phyloP scores from a whole-genome alignment of 352 stramenopile species.

The Aphanomyces stellatus region DNA sequence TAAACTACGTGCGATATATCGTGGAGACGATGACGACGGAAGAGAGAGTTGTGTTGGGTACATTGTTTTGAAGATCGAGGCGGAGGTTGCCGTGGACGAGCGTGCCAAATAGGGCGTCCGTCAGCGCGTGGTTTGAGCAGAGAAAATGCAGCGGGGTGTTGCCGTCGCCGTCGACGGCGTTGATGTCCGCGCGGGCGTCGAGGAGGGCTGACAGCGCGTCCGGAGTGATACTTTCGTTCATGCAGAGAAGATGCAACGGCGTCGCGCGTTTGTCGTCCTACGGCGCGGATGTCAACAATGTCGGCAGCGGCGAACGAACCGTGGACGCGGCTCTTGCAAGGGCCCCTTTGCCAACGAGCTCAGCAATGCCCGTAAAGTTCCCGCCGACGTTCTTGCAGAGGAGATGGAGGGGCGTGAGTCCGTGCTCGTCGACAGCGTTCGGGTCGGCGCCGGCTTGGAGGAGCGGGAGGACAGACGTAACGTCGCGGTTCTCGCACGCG shows the following conservation, averaged over 20 bases:
- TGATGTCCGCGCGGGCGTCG: constrained; percentile 30
- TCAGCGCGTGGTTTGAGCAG: constrained; percentile 38
- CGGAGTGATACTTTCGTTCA: constrained; percentile 45
- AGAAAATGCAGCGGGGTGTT: constrained; percentile 61
- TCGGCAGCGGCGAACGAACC: constrained; percentile 21
- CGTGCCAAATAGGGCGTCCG: constrained; percentile 29
- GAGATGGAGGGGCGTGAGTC: constrained; percentile 61
- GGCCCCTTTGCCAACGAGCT: constrained; percentile 37
- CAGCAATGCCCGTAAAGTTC: constrained; percentile 21
- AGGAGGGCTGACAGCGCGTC: constrained; percentile 35
- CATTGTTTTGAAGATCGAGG: constrained; percentile 58
- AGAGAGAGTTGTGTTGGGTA: constrained; percentile 19
- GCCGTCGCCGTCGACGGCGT: constrained; percentile 47
- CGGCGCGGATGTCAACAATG: neutral
- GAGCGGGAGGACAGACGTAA: constrained; percentile 38
- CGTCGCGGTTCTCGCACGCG: constrained; percentile 48
- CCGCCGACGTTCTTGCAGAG: constrained; percentile 55
- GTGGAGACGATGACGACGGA: neutral
- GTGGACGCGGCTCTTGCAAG: constrained; percentile 31
- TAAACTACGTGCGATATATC: constrained; percentile 49
- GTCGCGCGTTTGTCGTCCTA: constrained; percentile 26
- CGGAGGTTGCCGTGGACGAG: constrained; percentile 38
- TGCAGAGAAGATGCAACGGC: constrained; percentile 34
- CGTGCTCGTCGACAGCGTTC: constrained; percentile 62
- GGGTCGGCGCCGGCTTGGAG: constrained; percentile 30